Evolutionary conservation across 2,329 filamentous ascomycete species (phyloP).

Genomic region (Fusarium multiceps): DNA sequence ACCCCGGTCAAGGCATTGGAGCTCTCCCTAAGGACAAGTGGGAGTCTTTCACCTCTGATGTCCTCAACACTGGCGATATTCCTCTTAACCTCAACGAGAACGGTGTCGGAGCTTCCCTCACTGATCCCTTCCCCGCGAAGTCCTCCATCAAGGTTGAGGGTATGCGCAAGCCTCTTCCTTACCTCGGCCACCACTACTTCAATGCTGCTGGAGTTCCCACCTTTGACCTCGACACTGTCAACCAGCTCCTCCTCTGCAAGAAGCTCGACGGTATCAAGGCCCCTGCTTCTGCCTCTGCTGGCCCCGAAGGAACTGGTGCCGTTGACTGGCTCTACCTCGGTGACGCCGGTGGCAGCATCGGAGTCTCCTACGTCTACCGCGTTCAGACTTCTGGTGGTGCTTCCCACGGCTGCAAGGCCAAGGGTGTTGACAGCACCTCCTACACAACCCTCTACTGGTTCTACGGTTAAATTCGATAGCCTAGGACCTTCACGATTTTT

Average conservation of each 20-base stretch:
- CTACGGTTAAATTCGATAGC: conserved; percentile 52
- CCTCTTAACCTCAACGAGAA: conserved; percentile 61
- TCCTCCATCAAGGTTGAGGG: conserved; percentile 54
- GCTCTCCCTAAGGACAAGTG: conserved; percentile 56
- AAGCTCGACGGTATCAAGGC: conserved; percentile 64
- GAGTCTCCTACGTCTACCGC: conserved; percentile 61
- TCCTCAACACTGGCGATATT: conserved; percentile 55
- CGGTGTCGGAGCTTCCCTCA: conserved; percentile 54
- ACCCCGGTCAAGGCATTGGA: conserved; percentile 55
- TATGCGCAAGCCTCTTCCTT: conserved; percentile 49
- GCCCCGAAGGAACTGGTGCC: conserved; percentile 61
- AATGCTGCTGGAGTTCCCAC: conserved; percentile 63
- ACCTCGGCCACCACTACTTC: conserved; percentile 77
- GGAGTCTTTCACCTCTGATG: conserved; percentile 53
- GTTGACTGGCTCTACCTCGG: conserved; percentile 66
- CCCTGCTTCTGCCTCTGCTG: conserved; percentile 60
- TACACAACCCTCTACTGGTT: conserved; percentile 71
- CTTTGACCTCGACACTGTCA: conserved; percentile 64
- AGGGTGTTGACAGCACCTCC: conserved; percentile 62
- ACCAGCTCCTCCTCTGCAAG: conserved; percentile 56
- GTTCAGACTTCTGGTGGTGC: conserved; percentile 65
- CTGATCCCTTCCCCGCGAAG: conserved; percentile 58
- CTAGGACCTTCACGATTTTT: conserved; percentile 15
- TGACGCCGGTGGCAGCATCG: conserved; percentile 54
- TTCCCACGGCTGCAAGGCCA: conserved; percentile 56